Evolutionary conservation across 164 flowering plant species (phyloP), one percentile per base, ranked within the genome.

Genomic region (Kalanchoe fedtschenkoi): DNA sequence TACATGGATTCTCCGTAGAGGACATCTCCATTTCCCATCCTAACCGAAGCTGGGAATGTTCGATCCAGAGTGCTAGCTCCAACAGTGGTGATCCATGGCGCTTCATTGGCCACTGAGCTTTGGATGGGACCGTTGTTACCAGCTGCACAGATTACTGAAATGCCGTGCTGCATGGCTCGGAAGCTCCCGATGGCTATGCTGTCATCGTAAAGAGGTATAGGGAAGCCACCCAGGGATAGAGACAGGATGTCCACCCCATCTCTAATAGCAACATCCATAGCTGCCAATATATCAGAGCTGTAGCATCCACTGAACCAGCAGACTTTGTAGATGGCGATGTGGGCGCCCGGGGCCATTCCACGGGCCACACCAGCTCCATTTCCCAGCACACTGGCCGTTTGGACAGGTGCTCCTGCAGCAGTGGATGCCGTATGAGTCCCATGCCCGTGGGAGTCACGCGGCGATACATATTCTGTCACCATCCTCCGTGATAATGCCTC

Each of bases 11-110:
- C 90, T 57, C 96, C 98, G 46, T 88, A 84, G 21, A 92, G 77
- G 44, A 60, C 34, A 54, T 81, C 69, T 41, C 91, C 87, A 29
- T 79, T 80, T 1, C 83, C 82, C 60, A 83, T 19, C 30, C 67
- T 75, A 34, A 92, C 80, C 38, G 75, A 14, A 33, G 96, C 93
- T n/a, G 96, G 96, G 66, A 92, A 92, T 69, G 74, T 82, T 53
- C 98, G 58, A 71, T 89, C 88, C 15, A 89, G 82, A n/a, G 96
- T 83, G 74, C 96, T 81, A n/a, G 98, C 98, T 26, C 98, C 98
- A 6, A 92, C 76, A 0, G 98, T 89, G 6, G 85, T 73, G 24
- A 92, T 78, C 98, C 98, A 92, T 13, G 98, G 98, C 41, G 98
- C 96, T 66, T 77, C 91, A 59, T 92, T 92, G 29, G 96, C 93